Conservation (phyloP, 176 grass and related monocot genomes). For the Zoysia pacifica region DNA sequence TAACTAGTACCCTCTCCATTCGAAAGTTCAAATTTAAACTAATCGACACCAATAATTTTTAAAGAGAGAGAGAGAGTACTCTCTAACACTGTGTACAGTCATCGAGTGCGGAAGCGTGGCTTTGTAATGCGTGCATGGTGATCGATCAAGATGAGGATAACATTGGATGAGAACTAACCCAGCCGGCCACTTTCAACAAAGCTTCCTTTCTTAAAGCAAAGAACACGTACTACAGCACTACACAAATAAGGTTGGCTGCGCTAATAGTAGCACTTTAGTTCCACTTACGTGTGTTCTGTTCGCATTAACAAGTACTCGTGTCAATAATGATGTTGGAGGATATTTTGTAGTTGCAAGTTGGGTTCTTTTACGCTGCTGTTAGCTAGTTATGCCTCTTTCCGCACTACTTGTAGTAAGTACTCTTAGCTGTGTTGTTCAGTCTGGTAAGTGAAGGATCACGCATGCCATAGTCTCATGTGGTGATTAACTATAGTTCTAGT, state of each 20-base stretch:
- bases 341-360: constrained; percentile 35
- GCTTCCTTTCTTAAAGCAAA: constrained; percentile 29
- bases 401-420: neutral
- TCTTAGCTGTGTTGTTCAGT: too few relatives aligned
- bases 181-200: constrained; percentile 15
- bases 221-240: neutral
- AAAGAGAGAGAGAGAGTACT: too few relatives aligned
- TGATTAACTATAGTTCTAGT: too few relatives aligned
- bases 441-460: too few relatives aligned
- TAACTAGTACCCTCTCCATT: too few relatives aligned
- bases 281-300: neutral
- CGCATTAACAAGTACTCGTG: neutral
- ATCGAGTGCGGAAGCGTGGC: neutral
- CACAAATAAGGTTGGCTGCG: neutral
- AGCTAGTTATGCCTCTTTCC: neutral
- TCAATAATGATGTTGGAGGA: constrained; percentile 35
- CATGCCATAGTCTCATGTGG: too few relatives aligned
- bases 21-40: too few relatives aligned
- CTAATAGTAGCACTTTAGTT: constrained; percentile 16
- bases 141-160: neutral
- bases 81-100: too few relatives aligned
- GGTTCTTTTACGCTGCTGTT: neutral
- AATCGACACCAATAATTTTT: too few relatives aligned
- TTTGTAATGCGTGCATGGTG: neutral
- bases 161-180: neutral